Evolutionary conservation across 768 basidiomycete genomes (phyloP), one percentile per base, ranked within the genome.

Genomic region (Hericium alpestre): DNA sequence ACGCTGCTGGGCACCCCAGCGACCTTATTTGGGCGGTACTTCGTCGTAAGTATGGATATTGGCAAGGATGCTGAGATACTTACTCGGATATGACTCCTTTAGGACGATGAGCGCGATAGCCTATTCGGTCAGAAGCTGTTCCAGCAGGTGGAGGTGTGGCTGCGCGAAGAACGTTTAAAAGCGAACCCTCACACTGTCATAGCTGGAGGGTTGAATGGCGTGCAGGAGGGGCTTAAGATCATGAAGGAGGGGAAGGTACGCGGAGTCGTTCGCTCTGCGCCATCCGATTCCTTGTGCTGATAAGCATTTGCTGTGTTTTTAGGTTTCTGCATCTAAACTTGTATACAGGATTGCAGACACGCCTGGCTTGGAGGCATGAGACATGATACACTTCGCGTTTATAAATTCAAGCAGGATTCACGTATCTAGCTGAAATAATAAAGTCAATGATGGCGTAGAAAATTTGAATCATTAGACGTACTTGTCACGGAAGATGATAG

Each of bases 321-420:
- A 64, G 63, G 56, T 66, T 22, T 68, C 66, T 53, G 70, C 59
- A 32, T 63, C 66, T 59, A 71, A 72, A 59, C 54, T 68, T 38
- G 68, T 67, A 12, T 67, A 67, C 57, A 57, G 62, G 27, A 54
- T 67, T 46, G 43, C 54, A 12, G 61, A 60, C 23, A 62, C 59
- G 1, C 59, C 61, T 32, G 32, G 8, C 9, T 32, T 32, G 32
- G 32, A 7, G 32, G 32, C 32, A 32, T 32, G 32, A 32, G 32
- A 10, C 32, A 32, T 32, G 6, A 7, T 32, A 32, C 32, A 10
- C 5, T 32, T 7, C 5, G 25, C 25, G 5, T 25, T 5, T 25
- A 25, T 32, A 32, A 32, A 32, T 32, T 32, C 32, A 32, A 32
- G 32, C 6, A 32, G 6, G 8, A 32, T 1, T 10, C 8, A 32